These are phyloP conservation scores for Scenedesmus sp. DNA, from an alignment of 163 green algal species.

Conservation along the genomic window DNA sequence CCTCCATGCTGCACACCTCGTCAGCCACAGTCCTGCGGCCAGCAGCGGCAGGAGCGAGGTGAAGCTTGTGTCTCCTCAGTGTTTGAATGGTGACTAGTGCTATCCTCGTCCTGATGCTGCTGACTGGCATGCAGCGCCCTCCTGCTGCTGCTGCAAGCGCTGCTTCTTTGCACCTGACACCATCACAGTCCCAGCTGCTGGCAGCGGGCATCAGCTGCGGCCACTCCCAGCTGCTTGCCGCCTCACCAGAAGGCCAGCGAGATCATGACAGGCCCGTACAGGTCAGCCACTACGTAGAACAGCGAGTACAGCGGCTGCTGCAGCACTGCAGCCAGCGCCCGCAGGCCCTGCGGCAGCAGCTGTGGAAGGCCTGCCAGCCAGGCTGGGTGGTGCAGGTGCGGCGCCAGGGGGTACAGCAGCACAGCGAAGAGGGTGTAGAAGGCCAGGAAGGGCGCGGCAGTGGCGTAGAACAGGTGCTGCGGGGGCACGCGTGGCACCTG, in stretches of 20 bases:
- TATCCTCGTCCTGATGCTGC: no score
- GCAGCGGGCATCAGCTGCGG: constrained; percentile 31
- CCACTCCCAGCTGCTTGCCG: constrained; percentile 57
- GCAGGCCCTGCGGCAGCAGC: neutral
- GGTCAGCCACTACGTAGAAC: constrained; percentile 3
- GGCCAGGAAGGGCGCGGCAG: neutral
- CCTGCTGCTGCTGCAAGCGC: no score
- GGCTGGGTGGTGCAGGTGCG: neutral
- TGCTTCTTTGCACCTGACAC: no score
- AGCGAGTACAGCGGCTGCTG: constrained; percentile 19
- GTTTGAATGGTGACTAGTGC: no score
- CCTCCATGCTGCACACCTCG: no score
- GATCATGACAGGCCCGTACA: constrained; percentile 5
- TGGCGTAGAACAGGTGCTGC: neutral
- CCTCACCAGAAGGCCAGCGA: constrained; percentile 13
- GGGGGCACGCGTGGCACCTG: neutral
- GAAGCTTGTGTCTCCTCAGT: no score
- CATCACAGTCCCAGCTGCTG: no score
- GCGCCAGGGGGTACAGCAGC: constrained; percentile 2
- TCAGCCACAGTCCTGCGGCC: no score
- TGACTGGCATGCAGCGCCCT: no score
- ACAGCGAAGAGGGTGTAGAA: constrained; percentile 12
- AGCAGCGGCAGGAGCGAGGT: no score
- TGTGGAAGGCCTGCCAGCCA: neutral
- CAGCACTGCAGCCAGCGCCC: neutral